phyloP scores from a whole-genome alignment of 2,329 filamentous ascomycete species.

The Apiospora arundinis region DNA sequence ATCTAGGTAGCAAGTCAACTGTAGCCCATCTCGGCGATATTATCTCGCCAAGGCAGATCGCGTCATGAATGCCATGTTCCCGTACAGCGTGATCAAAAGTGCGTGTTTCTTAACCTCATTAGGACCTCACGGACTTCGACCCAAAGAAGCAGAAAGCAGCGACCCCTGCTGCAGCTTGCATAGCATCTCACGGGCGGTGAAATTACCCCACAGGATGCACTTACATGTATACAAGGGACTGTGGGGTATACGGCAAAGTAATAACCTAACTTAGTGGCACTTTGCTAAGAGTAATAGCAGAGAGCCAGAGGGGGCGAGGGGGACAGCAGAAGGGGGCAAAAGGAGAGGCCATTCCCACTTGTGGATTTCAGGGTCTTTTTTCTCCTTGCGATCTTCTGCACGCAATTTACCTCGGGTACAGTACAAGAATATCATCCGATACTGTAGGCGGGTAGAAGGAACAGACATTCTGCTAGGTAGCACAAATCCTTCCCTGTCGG shows the following conservation, averaged over 20 bases:
- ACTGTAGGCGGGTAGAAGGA: not conserved
- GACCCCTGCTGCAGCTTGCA: slow-evolving; percentile 7
- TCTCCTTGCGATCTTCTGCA: not conserved
- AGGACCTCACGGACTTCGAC: slow-evolving; percentile 2
- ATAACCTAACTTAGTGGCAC: slow-evolving; percentile 11
- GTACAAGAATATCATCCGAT: not conserved
- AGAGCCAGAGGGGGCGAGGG: no score
- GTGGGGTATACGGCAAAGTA: slow-evolving; percentile 16
- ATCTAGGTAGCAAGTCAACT: not conserved
- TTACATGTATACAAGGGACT: not conserved
- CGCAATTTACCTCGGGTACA: not conserved
- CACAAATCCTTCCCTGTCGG: not conserved
- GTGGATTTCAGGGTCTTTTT: slow-evolving; percentile 15
- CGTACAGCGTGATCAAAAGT: not conserved
- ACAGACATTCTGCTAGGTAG: not conserved
- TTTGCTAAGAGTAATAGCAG: slow-evolving; percentile 1
- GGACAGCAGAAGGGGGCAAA: slow-evolving; percentile 2
- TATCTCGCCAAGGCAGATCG: not conserved
- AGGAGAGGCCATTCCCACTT: slow-evolving; percentile 13
- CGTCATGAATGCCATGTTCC: not conserved
- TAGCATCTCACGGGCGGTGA: slow-evolving; percentile 4
- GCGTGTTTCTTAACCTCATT: slow-evolving; percentile 3
- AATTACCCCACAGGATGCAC: slow-evolving; percentile 11
- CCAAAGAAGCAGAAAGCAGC: not conserved
- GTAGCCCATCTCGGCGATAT: slow-evolving; percentile 7